phyloP scores from a whole-genome alignment of 2,329 filamentous ascomycete species.

The Fusarium pseudocircinatum region DNA sequence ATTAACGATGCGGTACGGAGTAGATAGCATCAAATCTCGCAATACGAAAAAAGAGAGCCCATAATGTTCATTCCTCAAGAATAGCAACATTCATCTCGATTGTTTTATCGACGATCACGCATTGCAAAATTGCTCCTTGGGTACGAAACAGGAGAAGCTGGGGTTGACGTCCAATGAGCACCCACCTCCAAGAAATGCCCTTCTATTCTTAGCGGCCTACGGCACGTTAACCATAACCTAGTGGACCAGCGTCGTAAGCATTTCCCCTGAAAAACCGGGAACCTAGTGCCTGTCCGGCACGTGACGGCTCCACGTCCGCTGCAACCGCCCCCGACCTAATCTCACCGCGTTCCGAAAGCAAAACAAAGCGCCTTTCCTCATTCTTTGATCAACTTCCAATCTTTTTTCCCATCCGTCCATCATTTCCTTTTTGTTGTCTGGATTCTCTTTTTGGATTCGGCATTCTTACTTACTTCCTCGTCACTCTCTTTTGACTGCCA shows the following conservation, averaged over 20 bases:
- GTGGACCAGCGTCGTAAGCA: constrained; percentile 32
- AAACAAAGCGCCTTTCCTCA: constrained; percentile 27
- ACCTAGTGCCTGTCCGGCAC: constrained; percentile 27
- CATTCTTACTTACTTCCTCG: constrained; percentile 38
- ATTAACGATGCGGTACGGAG: not conserved
- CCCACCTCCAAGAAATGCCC: not conserved
- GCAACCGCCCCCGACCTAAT: constrained; percentile 36
- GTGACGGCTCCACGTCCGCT: constrained; percentile 30
- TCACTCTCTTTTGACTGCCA: constrained; percentile 40
- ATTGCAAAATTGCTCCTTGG: constrained; percentile 37
- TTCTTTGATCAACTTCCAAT: constrained; percentile 25
- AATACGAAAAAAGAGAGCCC: constrained; percentile 6
- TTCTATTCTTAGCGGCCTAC: constrained; percentile 39
- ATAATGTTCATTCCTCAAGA: not conserved
- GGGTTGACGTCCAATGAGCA: constrained; percentile 30
- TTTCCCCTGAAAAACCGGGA: constrained; percentile 41
- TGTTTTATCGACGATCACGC: constrained; percentile 29
- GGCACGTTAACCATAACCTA: constrained; percentile 18
- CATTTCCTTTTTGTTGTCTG: constrained; percentile 22
- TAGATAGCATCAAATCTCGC: constrained; percentile 6
- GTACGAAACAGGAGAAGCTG: constrained; percentile 38
- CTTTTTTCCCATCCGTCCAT: constrained; percentile 13
- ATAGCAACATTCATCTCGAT: constrained; percentile 21
- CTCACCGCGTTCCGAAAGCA: constrained; percentile 36
- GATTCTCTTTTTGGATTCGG: constrained; percentile 28